These are phyloP conservation scores for Eucalyptus cloeziana DNA, from an alignment of 345 rosid species.

Conservation along the genomic window DNA sequence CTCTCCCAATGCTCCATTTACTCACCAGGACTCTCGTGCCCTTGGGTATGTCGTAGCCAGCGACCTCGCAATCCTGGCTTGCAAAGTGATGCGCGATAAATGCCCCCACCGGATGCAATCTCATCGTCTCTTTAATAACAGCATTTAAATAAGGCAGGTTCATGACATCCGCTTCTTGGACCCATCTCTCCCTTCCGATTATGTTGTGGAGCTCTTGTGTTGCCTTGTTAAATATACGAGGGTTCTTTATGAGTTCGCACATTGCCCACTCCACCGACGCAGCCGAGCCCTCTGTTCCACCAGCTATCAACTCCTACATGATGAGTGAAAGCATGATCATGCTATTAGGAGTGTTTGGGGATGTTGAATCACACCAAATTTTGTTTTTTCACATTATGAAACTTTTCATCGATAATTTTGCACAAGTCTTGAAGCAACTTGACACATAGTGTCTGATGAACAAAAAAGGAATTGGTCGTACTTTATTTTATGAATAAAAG, in stretches of 20 bases:
- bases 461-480: not conserved
- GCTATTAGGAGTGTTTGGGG: not conserved
- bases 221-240: not conserved
- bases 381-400: not conserved
- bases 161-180: slow-evolving; percentile 18
- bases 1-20: slow-evolving; percentile 5
- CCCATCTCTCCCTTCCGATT: slow-evolving; percentile 17
- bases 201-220: slow-evolving; percentile 21
- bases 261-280: slow-evolving; percentile 12
- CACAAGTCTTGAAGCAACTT: not conserved
- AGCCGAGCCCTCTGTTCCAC: slow-evolving; percentile 7
- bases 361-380: not conserved
- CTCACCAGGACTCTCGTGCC: not conserved
- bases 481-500: not conserved
- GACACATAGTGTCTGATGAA: not conserved
- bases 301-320: slow-evolving; percentile 1
- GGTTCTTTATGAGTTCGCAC: slow-evolving; percentile 12
- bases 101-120: slow-evolving; percentile 5
- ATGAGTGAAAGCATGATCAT: not conserved
- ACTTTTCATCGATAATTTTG: not conserved
- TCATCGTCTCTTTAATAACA: slow-evolving; percentile 15
- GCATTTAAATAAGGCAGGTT: slow-evolving; percentile 23
- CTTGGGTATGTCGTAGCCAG: slow-evolving; percentile 3
- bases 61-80: slow-evolving; percentile 1
- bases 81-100: not conserved